These are phyloP conservation scores for Neurospora sp. DNA, from an alignment of 495 filamentous ascomycete genomes.

Conservation along the genomic window DNA sequence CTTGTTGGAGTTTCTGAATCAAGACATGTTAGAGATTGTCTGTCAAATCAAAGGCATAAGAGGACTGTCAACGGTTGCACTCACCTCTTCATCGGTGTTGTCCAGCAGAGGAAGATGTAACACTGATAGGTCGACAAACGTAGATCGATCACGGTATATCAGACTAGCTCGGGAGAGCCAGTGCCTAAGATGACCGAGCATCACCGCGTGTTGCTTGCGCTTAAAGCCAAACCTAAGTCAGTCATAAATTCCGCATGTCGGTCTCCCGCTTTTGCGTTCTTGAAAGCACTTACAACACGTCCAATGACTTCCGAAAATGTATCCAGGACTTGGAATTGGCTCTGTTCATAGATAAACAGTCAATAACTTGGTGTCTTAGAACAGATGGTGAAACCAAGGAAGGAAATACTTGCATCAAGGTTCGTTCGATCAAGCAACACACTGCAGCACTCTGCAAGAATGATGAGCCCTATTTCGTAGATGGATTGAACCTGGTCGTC, in stretches of 20 bases:
- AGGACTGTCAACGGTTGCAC: neutral
- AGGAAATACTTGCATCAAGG: constrained; percentile 14
- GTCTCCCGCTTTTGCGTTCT: too few relatives aligned
- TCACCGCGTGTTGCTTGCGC: constrained; percentile 23
- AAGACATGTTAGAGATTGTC: constrained; percentile 14
- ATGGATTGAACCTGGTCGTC: constrained; percentile 49
- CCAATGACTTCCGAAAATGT: constrained; percentile 49
- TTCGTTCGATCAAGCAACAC: constrained; percentile 53
- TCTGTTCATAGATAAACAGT: constrained; percentile 19
- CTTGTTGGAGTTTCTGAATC: too few relatives aligned
- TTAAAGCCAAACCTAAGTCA: neutral
- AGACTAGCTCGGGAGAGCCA: constrained; percentile 22
- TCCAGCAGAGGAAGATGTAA: constrained; percentile 47
- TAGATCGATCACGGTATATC: constrained; percentile 17
- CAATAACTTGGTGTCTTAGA: neutral
- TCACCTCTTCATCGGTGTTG: constrained; percentile 12
- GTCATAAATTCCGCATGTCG: too few relatives aligned
- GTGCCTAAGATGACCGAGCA: constrained; percentile 25
- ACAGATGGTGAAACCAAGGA: too few relatives aligned
- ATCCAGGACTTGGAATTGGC: constrained; percentile 59
- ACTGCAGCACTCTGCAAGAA: constrained; percentile 53
- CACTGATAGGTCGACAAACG: constrained; percentile 13
- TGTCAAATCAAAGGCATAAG: too few relatives aligned
- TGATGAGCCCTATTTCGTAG: constrained; percentile 55
- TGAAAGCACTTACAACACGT: constrained; percentile 15